phyloP scores from a whole-genome alignment of 352 stramenopile genomes.

The Elongisporangium anandrum region DNA sequence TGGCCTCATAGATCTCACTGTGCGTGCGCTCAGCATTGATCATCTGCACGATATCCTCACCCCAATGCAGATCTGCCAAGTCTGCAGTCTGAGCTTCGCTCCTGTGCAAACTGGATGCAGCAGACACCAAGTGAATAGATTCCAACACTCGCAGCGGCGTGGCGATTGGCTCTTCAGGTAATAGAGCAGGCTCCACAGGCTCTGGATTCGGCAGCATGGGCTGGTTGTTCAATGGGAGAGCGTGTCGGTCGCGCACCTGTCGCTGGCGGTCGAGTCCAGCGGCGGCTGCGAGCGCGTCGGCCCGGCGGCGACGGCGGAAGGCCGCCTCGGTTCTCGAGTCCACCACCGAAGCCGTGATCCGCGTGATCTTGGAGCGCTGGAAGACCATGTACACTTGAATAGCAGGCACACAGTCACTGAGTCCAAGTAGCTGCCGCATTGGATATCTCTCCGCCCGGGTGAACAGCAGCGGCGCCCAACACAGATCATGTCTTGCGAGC shows the following conservation, averaged over 20 bases:
- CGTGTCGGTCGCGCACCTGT: not conserved
- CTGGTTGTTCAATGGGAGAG: not conserved
- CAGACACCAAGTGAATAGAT: not conserved
- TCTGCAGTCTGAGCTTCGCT: not conserved
- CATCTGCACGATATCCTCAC: not conserved
- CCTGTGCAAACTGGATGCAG: not conserved
- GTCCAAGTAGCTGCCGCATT: conserved; percentile 49
- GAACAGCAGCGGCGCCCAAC: conserved; percentile 66
- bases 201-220: not conserved
- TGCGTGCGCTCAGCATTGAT: not conserved
- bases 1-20: not conserved
- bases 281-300: not conserved
- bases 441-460: conserved; percentile 59
- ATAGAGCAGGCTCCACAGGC: not conserved
- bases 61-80: not conserved
- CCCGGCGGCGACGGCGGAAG: not conserved
- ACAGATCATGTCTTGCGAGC: conserved; percentile 45
- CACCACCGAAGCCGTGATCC: conserved; percentile 1
- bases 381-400: conserved; percentile 79
- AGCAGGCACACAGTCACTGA: conserved; percentile 37
- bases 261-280: not conserved
- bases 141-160: not conserved
- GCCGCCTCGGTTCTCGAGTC: not conserved
- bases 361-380: conserved; percentile 32
- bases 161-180: not conserved